Conservation (phyloP, 108 stramenopile genomes). For the Cyclostephanos tholiformis region DNA sequence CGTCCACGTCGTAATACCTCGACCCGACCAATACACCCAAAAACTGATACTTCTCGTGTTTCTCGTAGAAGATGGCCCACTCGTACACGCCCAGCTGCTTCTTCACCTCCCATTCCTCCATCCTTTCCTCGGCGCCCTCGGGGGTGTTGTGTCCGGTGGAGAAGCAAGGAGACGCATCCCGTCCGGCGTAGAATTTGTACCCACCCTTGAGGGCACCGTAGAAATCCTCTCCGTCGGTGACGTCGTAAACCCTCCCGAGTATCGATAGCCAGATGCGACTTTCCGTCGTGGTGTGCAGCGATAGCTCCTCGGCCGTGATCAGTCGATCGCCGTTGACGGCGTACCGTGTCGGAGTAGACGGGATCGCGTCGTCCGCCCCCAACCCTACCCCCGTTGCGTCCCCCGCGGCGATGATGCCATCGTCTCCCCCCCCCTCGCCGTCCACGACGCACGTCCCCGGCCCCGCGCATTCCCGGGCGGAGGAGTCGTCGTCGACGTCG, state of each 20-base stretch:
- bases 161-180: constrained; percentile 58
- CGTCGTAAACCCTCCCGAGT: background rate
- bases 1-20: constrained; percentile 61
- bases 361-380: background rate
- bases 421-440: no score
- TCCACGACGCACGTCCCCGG: background rate
- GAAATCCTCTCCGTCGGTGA: constrained; percentile 6
- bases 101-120: constrained; percentile 48
- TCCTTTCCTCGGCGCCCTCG: constrained; percentile 59
- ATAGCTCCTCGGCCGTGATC: background rate
- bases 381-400: background rate
- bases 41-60: constrained; percentile 60
- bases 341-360: background rate
- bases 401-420: background rate
- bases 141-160: constrained; percentile 69
- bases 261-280: background rate
- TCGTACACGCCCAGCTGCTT: constrained; percentile 45
- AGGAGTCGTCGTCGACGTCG: background rate
- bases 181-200: constrained; percentile 61
- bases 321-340: background rate
- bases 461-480: background rate
- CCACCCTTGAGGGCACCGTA: constrained; percentile 23
- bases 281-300: background rate
- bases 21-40: constrained; percentile 57
- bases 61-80: constrained; percentile 61